These are phyloP conservation scores for Hypholoma fasciculare DNA, from an alignment of 768 basidiomycete genomes.

Conservation along the genomic window DNA sequence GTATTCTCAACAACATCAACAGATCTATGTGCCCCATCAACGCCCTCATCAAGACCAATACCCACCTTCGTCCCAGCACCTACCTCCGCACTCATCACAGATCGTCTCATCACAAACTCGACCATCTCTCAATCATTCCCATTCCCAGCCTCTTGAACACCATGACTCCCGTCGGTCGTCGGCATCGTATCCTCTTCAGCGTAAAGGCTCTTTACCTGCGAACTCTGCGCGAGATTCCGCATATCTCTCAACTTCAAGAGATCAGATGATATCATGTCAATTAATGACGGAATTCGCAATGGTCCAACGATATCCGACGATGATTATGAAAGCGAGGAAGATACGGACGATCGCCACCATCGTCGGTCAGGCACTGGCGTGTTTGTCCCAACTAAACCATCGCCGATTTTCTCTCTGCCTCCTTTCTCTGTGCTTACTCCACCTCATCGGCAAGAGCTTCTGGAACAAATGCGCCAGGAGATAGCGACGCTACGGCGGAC, in stretches of 20 bases:
- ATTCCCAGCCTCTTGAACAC: slow-evolving; percentile 2
- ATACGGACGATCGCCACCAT: slow-evolving; percentile 46
- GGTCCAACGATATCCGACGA: slow-evolving; percentile 41
- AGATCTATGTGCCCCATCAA: slow-evolving; percentile 4
- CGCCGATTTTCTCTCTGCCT: slow-evolving; percentile 40
- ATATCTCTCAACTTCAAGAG: slow-evolving; percentile 27
- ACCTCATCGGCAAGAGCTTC: slow-evolving; percentile 34
- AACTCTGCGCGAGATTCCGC: slow-evolving; percentile 7
- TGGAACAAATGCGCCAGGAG: slow-evolving; percentile 69
- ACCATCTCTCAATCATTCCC: slow-evolving; percentile 2
- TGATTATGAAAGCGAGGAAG: slow-evolving; percentile 72
- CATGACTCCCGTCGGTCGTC: slow-evolving; percentile 2
- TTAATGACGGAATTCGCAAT: slow-evolving; percentile 33
- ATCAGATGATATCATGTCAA: slow-evolving; percentile 34
- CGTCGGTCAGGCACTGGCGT: slow-evolving; percentile 38
- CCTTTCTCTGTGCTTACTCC: slow-evolving; percentile 40
- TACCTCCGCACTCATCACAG: slow-evolving; percentile 6
- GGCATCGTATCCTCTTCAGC: not conserved
- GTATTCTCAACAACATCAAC: slow-evolving; percentile 6
- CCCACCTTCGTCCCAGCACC: not conserved
- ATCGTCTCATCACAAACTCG: not conserved
- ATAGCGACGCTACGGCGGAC: slow-evolving; percentile 63
- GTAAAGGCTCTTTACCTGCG: not conserved
- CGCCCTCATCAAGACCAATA: slow-evolving; percentile 9
- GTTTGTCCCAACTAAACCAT: slow-evolving; percentile 27